phyloP scores from a whole-genome alignment of 495 filamentous ascomycete species.

The Bathelium albidoporum region DNA sequence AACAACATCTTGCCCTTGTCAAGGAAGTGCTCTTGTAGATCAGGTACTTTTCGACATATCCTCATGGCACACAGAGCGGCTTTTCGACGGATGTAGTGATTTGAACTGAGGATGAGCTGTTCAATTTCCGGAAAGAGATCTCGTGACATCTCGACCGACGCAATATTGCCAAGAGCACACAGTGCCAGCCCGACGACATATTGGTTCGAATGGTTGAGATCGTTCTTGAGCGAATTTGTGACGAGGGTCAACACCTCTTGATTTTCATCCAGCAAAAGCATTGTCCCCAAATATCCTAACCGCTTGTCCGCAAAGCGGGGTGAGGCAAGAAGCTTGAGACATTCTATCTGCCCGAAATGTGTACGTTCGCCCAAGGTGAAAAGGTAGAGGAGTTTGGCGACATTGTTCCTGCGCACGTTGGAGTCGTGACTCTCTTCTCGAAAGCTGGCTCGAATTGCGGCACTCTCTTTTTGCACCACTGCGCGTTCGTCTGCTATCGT shows the following conservation, averaged over 20 bases:
- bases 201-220: slow-evolving; percentile 93
- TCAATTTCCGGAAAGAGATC: slow-evolving; percentile 95
- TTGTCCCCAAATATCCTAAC: slow-evolving; percentile 89
- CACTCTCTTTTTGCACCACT: slow-evolving; percentile 97
- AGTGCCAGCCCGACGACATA: slow-evolving; percentile 95
- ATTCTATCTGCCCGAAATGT: slow-evolving; percentile 99
- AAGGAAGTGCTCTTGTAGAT: slow-evolving; percentile 91
- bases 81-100: slow-evolving; percentile 94
- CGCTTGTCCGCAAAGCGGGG: slow-evolving; percentile 97
- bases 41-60: slow-evolving; percentile 94
- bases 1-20: slow-evolving; percentile 87
- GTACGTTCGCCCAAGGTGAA: slow-evolving; percentile 98
- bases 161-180: slow-evolving; percentile 93
- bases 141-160: slow-evolving; percentile 96
- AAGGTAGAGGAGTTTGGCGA: slow-evolving; percentile 93
- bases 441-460: slow-evolving; percentile 91
- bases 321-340: slow-evolving; percentile 90
- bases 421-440: slow-evolving; percentile 91
- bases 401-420: slow-evolving; percentile 90
- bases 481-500: slow-evolving; percentile 97
- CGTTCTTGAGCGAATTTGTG: slow-evolving; percentile 95
- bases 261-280: slow-evolving; percentile 93
- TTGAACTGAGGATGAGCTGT: slow-evolving; percentile 75
- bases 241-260: slow-evolving; percentile 95
- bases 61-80: slow-evolving; percentile 99